These are phyloP conservation scores for Jimgerdemannia flammicorona DNA, from an alignment of 192 early-diverging fungal genomes.

Conservation along the genomic window DNA sequence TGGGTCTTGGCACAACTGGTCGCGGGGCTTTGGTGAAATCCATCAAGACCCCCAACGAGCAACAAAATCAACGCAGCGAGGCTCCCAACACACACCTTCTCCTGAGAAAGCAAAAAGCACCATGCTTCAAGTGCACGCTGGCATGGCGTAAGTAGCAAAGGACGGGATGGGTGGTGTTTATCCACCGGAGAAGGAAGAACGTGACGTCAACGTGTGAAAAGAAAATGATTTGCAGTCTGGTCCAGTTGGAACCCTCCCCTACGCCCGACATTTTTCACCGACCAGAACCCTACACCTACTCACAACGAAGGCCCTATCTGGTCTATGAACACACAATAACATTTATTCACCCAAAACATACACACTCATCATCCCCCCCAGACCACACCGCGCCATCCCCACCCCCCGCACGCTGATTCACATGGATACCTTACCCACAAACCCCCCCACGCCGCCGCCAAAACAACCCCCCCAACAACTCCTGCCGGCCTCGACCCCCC, in stretches of 20 bases:
- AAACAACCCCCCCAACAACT: neutral
- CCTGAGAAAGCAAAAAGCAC: too few relatives aligned
- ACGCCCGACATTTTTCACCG: neutral
- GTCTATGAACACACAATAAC: neutral
- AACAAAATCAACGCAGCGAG: too few relatives aligned
- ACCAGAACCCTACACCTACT: neutral
- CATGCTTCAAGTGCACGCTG: neutral
- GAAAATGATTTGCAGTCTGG: neutral
- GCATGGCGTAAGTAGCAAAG: neutral
- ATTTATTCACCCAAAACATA: neutral
- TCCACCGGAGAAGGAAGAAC: neutral
- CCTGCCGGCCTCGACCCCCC: neutral
- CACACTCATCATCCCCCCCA: neutral
- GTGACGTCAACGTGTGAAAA: neutral
- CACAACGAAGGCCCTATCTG: neutral
- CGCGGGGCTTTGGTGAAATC: too few relatives aligned
- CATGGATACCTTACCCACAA: neutral
- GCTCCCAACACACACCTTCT: too few relatives aligned
- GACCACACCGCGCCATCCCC: too few relatives aligned
- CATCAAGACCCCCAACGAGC: too few relatives aligned
- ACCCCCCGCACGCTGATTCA: neutral
- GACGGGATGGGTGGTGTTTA: neutral
- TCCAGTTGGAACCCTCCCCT: neutral
- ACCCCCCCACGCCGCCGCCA: neutral
- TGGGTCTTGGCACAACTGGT: too few relatives aligned